Conservation (phyloP, 2,329 filamentous ascomycete species). For the Corinectria fuckeliana region DNA sequence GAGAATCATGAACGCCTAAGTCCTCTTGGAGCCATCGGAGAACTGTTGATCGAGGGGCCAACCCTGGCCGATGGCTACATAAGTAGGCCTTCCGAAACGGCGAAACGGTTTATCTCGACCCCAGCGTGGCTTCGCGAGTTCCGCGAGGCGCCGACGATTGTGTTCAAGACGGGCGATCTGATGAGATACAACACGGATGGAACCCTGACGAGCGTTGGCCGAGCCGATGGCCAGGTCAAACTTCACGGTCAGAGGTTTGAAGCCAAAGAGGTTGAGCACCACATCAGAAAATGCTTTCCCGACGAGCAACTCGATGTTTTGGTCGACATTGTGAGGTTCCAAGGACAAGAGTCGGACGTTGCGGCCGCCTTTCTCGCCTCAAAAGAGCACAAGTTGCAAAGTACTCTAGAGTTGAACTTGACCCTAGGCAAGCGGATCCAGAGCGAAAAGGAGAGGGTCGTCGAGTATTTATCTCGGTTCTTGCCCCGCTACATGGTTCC, state of each 20-base stretch:
- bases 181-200: constrained; percentile 7
- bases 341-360: neutral
- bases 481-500: neutral
- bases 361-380: neutral
- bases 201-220: constrained; percentile 10
- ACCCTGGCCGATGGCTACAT: constrained; percentile 56
- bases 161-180: constrained; percentile 12
- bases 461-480: neutral
- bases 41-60: constrained; percentile 39
- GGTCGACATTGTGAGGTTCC: neutral
- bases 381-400: neutral
- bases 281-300: constrained; percentile 1
- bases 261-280: constrained; percentile 16
- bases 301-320: neutral
- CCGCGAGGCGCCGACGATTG: neutral
- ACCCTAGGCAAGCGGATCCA: neutral
- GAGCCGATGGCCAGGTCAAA: constrained; percentile 41
- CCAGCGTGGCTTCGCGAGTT: neutral
- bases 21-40: constrained; percentile 22
- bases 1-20: constrained; percentile 7
- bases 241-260: constrained; percentile 43
- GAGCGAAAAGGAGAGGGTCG: neutral
- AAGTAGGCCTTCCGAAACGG: constrained; percentile 32
- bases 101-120: neutral
- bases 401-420: neutral